A percentile compares a stretch with the other conserved stretches of the same genome.
These are phyloP conservation scores for Kwoniella sp. DNA, from an alignment of 768 basidiomycete genomes.

Conservation along the genomic window DNA sequence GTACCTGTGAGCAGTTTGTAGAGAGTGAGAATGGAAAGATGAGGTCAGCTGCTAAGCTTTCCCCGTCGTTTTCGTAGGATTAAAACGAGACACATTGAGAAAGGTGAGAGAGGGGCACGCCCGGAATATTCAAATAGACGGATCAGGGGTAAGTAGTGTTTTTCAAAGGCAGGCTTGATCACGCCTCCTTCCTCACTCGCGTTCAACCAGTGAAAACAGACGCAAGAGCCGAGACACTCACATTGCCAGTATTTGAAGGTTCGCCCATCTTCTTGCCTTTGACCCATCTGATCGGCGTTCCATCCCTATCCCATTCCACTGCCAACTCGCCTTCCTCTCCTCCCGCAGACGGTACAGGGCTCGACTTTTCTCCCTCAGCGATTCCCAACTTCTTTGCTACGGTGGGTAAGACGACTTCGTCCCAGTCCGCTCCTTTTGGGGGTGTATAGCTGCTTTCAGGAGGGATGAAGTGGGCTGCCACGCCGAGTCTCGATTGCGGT, in stretches of 20 bases:
- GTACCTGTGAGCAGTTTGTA: too few species aligned
- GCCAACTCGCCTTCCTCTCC: slow-evolving; percentile 42
- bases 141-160: background rate
- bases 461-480: slow-evolving; percentile 51
- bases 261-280: slow-evolving; percentile 14
- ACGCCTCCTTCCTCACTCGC: background rate
- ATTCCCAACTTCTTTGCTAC: slow-evolving; percentile 48
- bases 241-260: background rate
- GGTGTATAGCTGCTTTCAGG: slow-evolving; percentile 45
- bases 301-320: slow-evolving; percentile 51
- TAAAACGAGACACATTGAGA: too few species aligned
- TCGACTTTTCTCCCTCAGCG: slow-evolving; percentile 26
- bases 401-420: slow-evolving; percentile 47
- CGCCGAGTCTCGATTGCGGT: slow-evolving; percentile 32
- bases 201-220: background rate
- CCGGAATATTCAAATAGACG: too few species aligned
- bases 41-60: background rate
- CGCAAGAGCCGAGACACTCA: background rate
- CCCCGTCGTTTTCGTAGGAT: too few species aligned
- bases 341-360: background rate
- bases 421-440: slow-evolving; percentile 48
- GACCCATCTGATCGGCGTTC: slow-evolving; percentile 46
- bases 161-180: background rate
- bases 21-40: background rate
- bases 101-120: too few species aligned